Percentiles rank a stretch among this genome's conserved stretches.
These are phyloP conservation scores for Pyrenula aspistea DNA, from an alignment of 495 filamentous ascomycete genomes.

Conservation along the genomic window DNA sequence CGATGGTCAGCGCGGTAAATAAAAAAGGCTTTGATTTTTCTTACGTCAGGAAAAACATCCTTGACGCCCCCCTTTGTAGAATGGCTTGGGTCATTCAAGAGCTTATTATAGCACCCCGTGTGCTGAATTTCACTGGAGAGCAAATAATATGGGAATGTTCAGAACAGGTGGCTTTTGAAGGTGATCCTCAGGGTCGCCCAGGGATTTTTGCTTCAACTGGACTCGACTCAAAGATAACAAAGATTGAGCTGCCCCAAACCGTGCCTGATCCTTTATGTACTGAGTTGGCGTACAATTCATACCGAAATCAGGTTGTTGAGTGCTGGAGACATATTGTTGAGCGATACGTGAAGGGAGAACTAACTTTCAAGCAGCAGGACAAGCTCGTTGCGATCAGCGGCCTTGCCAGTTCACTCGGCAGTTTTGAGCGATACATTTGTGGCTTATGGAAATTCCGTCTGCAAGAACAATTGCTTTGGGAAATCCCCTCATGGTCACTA, in stretches of 20 bases:
- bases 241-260: conserved; percentile 1
- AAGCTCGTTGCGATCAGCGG: conserved; percentile 14
- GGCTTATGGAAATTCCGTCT: neutral
- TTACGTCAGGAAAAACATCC: neutral
- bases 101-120: neutral
- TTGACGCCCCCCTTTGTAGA: neutral
- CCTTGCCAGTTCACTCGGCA: conserved; percentile 6
- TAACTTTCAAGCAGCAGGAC: conserved; percentile 7
- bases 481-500: neutral
- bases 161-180: neutral
- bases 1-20: neutral
- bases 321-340: neutral
- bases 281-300: neutral
- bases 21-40: neutral
- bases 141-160: neutral
- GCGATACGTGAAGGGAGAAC: conserved; percentile 6
- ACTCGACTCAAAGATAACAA: neutral
- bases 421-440: neutral
- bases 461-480: neutral
- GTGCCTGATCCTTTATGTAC: neutral
- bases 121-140: neutral
- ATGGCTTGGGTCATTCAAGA: neutral
- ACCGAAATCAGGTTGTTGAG: neutral
- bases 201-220: neutral
- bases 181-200: neutral